Evolutionary conservation across 2,329 filamentous ascomycete genomes (phyloP).

Genomic region (Hymenoscyphus albidus): DNA sequence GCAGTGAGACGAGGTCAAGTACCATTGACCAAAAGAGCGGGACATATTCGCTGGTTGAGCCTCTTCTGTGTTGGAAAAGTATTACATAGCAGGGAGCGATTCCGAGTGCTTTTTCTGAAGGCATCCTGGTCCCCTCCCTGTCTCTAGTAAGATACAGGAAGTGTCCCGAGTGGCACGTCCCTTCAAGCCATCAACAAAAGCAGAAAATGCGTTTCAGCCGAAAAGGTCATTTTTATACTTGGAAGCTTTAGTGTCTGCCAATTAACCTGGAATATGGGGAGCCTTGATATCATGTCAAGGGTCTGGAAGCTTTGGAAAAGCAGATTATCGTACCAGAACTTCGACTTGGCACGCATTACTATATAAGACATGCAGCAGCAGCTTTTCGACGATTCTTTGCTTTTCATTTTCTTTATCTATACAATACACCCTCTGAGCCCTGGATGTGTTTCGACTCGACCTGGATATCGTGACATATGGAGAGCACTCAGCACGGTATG

Average conservation of each 20-base stretch:
- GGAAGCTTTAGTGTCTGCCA: neutral
- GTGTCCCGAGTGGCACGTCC: conserved; percentile 10
- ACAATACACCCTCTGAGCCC: neutral
- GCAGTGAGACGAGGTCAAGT: conserved; percentile 8
- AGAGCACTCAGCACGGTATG: neutral
- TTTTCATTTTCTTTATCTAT: neutral
- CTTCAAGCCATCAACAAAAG: conserved; percentile 1
- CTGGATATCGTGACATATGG: neutral
- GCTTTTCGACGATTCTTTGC: neutral
- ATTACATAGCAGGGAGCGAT: neutral
- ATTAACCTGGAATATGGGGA: neutral
- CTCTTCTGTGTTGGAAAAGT: neutral
- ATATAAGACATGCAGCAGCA: neutral
- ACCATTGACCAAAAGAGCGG: neutral
- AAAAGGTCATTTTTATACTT: neutral
- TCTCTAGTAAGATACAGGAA: conserved; percentile 3
- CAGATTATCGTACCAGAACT: neutral
- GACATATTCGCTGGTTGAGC: conserved; percentile 1
- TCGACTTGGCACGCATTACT: neutral
- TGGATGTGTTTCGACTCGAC: neutral
- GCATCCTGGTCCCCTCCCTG: neutral
- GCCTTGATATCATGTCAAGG: neutral
- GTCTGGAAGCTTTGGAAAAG: neutral
- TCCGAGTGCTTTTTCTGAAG: neutral
- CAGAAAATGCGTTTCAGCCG: neutral